Conservation (phyloP, 148 eudicot genomes). For the Polygonum maritimum region DNA sequence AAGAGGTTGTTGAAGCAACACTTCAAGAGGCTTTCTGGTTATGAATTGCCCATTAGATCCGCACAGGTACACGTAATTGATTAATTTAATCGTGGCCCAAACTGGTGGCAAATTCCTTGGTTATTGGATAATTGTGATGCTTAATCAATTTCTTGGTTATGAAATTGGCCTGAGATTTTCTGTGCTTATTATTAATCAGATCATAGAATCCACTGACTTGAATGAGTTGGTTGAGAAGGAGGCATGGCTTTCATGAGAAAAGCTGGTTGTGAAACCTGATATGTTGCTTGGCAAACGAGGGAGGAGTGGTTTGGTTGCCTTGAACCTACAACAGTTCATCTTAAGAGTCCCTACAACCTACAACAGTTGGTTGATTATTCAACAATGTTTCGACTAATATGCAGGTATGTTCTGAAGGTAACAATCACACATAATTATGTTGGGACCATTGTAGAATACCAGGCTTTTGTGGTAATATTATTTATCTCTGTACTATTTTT, state of each 20-base stretch:
- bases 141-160: neutral
- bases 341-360: neutral
- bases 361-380: neutral
- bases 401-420: conserved; percentile 92
- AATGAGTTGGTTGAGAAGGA: conserved; percentile 65
- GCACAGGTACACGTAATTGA: conserved; percentile 47
- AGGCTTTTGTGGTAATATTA: conserved; percentile 64
- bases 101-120: neutral
- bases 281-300: conserved; percentile 99
- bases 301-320: conserved; percentile 93
- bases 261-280: conserved; percentile 90
- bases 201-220: conserved; percentile 78
- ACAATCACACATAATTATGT: conserved; percentile 89
- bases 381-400: neutral
- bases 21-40: conserved; percentile 73
- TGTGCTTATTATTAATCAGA: conserved; percentile 26
- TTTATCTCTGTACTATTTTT: neutral
- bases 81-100: neutral
- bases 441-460: conserved; percentile 80
- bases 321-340: conserved; percentile 51
- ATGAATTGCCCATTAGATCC: conserved; percentile 70
- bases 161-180: neutral
- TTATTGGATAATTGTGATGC: too few relatives aligned
- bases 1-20: conserved; percentile 94
- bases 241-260: conserved; percentile 86